Evolutionary conservation across 2,329 filamentous ascomycete genomes (phyloP), one percentile per base, ranked within the genome.

Genomic region (Leptoxyphium fumago): DNA sequence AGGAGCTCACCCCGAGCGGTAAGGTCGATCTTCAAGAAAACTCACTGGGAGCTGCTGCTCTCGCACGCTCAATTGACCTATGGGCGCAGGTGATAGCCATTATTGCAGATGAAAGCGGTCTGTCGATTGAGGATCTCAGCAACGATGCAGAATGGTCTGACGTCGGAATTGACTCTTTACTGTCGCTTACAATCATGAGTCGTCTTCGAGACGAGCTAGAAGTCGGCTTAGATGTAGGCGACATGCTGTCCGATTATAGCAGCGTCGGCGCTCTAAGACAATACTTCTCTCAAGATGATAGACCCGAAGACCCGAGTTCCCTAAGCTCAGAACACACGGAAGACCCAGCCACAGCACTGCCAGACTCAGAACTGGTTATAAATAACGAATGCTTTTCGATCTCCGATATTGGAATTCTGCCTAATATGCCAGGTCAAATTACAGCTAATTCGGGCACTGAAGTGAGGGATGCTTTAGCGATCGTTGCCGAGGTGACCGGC

Each of bases 151-250:
- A 29, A 14, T 55, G 60, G 39, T 49, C 46, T 9, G 57, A 60
- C 26, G 40, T 55, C 13, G 57, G 58, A 11, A 46, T 61, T 14
- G 57, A 61, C 46, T 57, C 56, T 39, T 47, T 61, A 5, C 42
- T 57, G 13, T 47, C 47, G 11, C 41, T 61, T 21, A 50, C 49
- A 15, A 52, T 61, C 28, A 45, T 42, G 1, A 45, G 46, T n/a
- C 44, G 52, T 11, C 47, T 60, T 21, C 42, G 47, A 26, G 56
- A 59, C 18, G 50, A 59, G 42, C 48, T 60, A 13, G 55, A 51
- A 10, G 34, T 54, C 26, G 48, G 52, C 29, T n/a, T 32, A n/a
- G 29, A 32, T n/a, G 9, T 32, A 9, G n/a, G n/a, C 29, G 29
- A 9, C n/a, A 9, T 32, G n/a, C 29, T 32, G 29, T 32, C 9